Base-by-base conservation (phyloP, 352 stramenopile genomes). In the Phytophthora foliorum region DNA sequence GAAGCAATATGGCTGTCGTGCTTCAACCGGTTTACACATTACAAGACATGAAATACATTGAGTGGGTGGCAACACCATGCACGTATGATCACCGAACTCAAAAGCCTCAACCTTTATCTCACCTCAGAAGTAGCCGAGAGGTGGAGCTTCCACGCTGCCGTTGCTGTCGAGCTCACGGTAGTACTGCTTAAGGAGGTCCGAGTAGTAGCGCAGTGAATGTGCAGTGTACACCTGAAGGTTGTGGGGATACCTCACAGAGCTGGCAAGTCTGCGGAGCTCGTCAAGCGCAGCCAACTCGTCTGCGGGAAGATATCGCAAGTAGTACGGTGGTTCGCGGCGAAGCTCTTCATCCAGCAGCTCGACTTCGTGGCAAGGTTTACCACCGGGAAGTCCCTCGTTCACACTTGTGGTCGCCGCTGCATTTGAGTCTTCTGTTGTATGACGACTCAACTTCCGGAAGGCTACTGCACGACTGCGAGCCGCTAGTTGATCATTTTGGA, bases 161-260 rank as follows among this genome's bases (percentile, higher is more conserved):
- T 70, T 77, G 36, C 64, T 69, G 14, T 85, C 72, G 19, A 93
- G 32, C 4, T 88, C 73, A 11, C 69, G 67, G 45, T 91, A 94
- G 63, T 94, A 92, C 45, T 82, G 72, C 60, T 88, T 90, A 5
- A 94, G 62, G 25, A 93, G 52, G 29, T 90, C 78, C 4, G 81
- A 78, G 56, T 92, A 94, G 34, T 72, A 70, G 11, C 79, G 73
- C n/a, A 94, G 73, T 5, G 86, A 92, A 19, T 73, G 60, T 1
- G 75, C 65, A 0, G 82, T 80, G 48, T 94, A 94, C 19, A 91
- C 68, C 57, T 91, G 84, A 0, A 81, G 74, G 41, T 84, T 69
- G 1, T 69, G 45, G 0, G 86, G 81, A 51, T 92, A 92, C 51
- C 75, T 80, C 14, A 91, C 72, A 0, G 79, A 78, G 38, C 74